phyloP scores from a whole-genome alignment of 176 grass and related monocot genomes.

The Bromus sterilis region DNA sequence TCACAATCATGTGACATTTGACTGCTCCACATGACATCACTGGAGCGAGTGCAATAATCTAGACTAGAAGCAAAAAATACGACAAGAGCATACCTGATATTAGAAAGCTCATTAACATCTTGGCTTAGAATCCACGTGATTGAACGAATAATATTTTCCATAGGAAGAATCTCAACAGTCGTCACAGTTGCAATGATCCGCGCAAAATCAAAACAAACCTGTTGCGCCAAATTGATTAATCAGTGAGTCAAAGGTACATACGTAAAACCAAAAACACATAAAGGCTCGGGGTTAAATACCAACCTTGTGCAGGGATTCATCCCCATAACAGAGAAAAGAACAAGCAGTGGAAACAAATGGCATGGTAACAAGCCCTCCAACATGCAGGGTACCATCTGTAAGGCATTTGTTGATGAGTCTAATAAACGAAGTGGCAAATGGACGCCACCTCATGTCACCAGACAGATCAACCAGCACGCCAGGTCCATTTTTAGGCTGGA shows the following conservation, averaged over 20 bases:
- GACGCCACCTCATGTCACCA: slow-evolving; percentile 48
- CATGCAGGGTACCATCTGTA: slow-evolving; percentile 79
- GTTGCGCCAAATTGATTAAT: slow-evolving; percentile 20
- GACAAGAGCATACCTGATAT: slow-evolving; percentile 45
- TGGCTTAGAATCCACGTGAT: slow-evolving; percentile 62
- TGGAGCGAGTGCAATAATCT: neutral
- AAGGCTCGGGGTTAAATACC: slow-evolving; percentile 6
- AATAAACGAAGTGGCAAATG: slow-evolving; percentile 63
- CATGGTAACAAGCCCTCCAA: slow-evolving; percentile 68
- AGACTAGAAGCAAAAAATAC: neutral
- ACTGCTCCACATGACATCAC: neutral
- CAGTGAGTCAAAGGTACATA: neutral
- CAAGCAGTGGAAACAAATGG: slow-evolving; percentile 67
- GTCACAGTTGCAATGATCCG: slow-evolving; percentile 67
- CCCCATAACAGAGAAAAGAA: slow-evolving; percentile 67
- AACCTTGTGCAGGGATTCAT: slow-evolving; percentile 81
- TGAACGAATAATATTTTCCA: slow-evolving; percentile 63
- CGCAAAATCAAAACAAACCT: slow-evolving; percentile 96
- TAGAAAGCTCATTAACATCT: slow-evolving; percentile 28
- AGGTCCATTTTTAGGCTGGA: slow-evolving; percentile 51
- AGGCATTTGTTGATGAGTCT: slow-evolving; percentile 83
- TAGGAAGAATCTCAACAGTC: slow-evolving; percentile 62
- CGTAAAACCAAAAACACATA: neutral
- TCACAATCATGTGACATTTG: neutral
- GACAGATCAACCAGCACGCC: slow-evolving; percentile 72